Base-by-base conservation (phyloP, 129 eudicot species). In the Escallonia herrerae region DNA sequence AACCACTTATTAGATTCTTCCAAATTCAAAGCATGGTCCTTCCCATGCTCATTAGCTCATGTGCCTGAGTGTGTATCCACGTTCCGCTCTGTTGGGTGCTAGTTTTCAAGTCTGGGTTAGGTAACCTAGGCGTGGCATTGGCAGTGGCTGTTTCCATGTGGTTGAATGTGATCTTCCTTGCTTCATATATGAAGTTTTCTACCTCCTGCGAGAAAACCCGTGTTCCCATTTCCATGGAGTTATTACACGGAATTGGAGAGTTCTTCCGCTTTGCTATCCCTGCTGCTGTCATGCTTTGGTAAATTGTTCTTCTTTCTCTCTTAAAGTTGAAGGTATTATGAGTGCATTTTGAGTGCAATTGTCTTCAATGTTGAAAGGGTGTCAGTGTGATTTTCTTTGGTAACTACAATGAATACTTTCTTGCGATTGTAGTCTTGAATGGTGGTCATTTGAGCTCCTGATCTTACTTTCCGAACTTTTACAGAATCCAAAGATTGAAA, bases 391-490 rank as follows among this genome's bases (percentile, higher is more conserved):
- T n/a, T n/a, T n/a, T n/a, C n/a, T n/a, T n/a, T n/a, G n/a, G n/a
- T n/a, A n/a, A n/a, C n/a, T n/a, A n/a, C n/a, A n/a, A n/a, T 22
- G 33, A 22, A 22, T 22, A 1, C 33, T 43, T 51, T 4, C 14
- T 40, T 40, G 46, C 60, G 58, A 46, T 62, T 78, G 76, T 71
- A 89, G 96, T 58, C 86, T 89, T 8, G 94, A 85, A 61, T 85
- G 94, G 96, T 89, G 96, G 96, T 85, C 96, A 6, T 89, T 72
- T 76, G 96, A 89, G 87, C 82, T 85, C 14, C 67, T 89, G 40
- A 72, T 89, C 63, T 78, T 89, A 74, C 72, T 85, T 6, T 85
- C 96, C 2, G 94, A 94, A 53, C 81, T 85, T 44, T 57, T 89
- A 5, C 87, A 94, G 54, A 78, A 85, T 76, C 94, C 94, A 2